Evolutionary conservation across 495 filamentous ascomycete genomes (phyloP), one percentile per base, ranked within the genome.

Genomic region (Echria macrotheca): DNA sequence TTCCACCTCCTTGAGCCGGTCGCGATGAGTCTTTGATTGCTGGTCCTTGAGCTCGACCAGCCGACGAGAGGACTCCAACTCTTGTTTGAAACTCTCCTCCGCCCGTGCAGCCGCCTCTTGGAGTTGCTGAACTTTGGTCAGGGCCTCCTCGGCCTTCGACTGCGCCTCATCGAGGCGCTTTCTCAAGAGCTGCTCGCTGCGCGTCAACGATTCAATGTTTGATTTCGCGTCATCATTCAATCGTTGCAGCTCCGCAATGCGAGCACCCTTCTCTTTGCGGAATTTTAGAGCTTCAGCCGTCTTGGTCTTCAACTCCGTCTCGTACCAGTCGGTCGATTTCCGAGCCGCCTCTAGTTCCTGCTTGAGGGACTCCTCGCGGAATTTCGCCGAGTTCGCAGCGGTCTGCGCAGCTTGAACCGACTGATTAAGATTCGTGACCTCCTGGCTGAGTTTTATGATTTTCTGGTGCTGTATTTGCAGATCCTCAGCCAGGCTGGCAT

Each of bases 241-340:
- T 12, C 88, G 86, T 61, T 96, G 87, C 23, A 99, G 80, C 59
- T 91, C 86, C 9, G 88, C 72, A 55, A 96, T 85, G 15, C 86
- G 83, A 0, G 87, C 79, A 55, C 83, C 82, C 74, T 96, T 97
- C 63, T 99, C 93, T 57, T 96, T 97, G 47, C 94, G 82, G 72
- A 86, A 94, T 54, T 91, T 96, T 49, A 89, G 77, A 37, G 87
- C 80, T 57, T 97, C 94, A 25, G 79, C 79, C 36, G 72, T 81
- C 65, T 95, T 95, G 0, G 87, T 90, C 69, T 94, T 91, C 18
- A 97, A 72, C 65, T 97, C 94, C 18, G 73, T 79, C 50, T 94
- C 89, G 38, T 89, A 82, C 85, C 88, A 97, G 49, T 97, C 94
- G 52, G 88, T 90, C 69, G 85, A 94, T 53, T 81, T 84, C 60